Evolutionary conservation across 2,329 filamentous ascomycete species (phyloP).

Genomic region (Pseudogymnoascus sp.): DNA sequence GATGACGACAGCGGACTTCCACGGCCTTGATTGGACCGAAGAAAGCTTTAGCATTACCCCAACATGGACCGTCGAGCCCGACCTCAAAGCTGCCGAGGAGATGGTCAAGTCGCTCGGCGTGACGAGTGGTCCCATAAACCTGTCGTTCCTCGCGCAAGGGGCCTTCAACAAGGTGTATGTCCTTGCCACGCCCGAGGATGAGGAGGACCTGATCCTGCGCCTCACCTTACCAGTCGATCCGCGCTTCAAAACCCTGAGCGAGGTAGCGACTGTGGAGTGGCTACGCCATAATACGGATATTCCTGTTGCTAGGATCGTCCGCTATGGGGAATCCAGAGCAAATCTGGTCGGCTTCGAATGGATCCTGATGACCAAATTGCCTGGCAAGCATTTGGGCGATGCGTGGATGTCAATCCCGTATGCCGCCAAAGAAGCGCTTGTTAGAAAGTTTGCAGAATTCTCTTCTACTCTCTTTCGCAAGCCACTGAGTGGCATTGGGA

Average conservation of each 20-base stretch:
- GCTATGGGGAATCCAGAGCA: conserved; percentile 26
- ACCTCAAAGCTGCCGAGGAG: neutral
- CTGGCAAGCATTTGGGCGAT: conserved; percentile 17
- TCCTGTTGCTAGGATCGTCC: conserved; percentile 30
- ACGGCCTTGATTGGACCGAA: neutral
- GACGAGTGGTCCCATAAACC: neutral
- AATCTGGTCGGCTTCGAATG: conserved; percentile 35
- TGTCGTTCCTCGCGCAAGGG: conserved; percentile 24
- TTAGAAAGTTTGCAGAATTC: conserved; percentile 27
- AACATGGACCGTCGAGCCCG: neutral
- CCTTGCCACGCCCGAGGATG: conserved; percentile 20
- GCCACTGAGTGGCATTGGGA: conserved; percentile 19
- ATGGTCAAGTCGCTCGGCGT: neutral
- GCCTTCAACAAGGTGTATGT: conserved; percentile 29
- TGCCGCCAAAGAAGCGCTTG: conserved; percentile 28
- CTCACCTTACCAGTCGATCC: conserved; percentile 32
- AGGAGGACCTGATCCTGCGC: conserved; percentile 27
- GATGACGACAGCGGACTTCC: too few relatives aligned
- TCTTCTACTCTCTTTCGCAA: conserved; percentile 25
- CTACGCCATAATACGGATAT: conserved; percentile 27
- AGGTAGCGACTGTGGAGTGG: conserved; percentile 33
- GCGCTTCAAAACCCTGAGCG: conserved; percentile 31
- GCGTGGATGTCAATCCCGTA: conserved; percentile 30
- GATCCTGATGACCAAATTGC: conserved; percentile 32
- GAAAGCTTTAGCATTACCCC: neutral